Conservation (phyloP, 2,329 filamentous ascomycete genomes). For the Pseudogymnoascus sp. region DNA sequence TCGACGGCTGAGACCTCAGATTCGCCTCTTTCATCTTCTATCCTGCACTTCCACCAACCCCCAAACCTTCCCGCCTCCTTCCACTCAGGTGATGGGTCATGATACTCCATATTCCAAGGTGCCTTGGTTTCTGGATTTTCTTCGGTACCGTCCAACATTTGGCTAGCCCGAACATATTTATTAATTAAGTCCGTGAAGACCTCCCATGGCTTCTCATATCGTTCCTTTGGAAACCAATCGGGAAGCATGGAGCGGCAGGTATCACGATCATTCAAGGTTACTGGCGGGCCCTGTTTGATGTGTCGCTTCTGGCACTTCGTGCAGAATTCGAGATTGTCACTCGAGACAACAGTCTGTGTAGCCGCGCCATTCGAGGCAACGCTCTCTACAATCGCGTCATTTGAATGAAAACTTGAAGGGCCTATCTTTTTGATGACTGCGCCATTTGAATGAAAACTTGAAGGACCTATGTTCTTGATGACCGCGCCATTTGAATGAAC, state of each 20-base stretch:
- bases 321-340: slow-evolving; percentile 18
- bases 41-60: slow-evolving; percentile 25
- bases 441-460: background rate
- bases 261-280: slow-evolving; percentile 22
- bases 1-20: background rate
- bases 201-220: slow-evolving; percentile 17
- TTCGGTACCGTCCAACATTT: slow-evolving; percentile 11
- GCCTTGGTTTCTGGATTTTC: background rate
- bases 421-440: background rate
- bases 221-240: slow-evolving; percentile 23
- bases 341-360: slow-evolving; percentile 2
- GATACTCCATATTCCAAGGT: slow-evolving; percentile 21
- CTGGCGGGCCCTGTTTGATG: slow-evolving; percentile 20
- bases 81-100: slow-evolving; percentile 21
- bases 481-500: background rate
- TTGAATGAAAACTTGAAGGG: background rate
- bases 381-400: background rate
- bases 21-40: slow-evolving; percentile 12
- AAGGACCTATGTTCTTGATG: background rate
- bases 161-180: slow-evolving; percentile 15
- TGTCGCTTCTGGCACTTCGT: slow-evolving; percentile 21
- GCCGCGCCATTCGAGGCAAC: slow-evolving; percentile 13
- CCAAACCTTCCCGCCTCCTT: slow-evolving; percentile 14
- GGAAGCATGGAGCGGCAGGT: slow-evolving; percentile 22
- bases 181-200: slow-evolving; percentile 17